Evolutionary conservation across 2,329 filamentous ascomycete genomes (phyloP), one percentile per base, ranked within the genome.

Genomic region (Proliferodiscus dingleyae): DNA sequence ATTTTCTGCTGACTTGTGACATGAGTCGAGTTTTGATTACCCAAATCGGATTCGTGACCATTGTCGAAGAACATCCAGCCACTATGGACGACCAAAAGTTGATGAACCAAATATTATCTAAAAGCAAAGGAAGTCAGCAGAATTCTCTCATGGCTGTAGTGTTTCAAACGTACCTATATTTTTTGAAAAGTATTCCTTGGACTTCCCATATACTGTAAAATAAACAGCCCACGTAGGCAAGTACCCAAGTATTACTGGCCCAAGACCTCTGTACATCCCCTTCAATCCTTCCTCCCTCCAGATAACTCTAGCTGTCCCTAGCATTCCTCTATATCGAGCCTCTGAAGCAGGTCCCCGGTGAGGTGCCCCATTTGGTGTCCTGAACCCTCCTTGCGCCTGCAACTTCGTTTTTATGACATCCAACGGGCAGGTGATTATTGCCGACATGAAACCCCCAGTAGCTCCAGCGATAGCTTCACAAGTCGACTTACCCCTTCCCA

Each of bases 321-420:
- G 62, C 60, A 98, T 77, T 5, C 93, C 93, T 52, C 85, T 83
- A 65, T 98, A 98, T 40, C 93, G 66, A 16, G 70, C 68, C 41
- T 73, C 71, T 67, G 49, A 22, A 70, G 47, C 28, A 32, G 29
- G 44, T 11, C 29, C 22, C 3, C 19, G 43, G 13, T 15, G 37
- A 29, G 28, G 34, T 16, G n/a, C n/a, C n/a, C 21, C 16, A 21
- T 16, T 37, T 46, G 26, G 47, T 47, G 65, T 66, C 70, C 76
- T 56, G 66, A 95, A 94, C 16, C 89, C 87, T 53, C 91, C 91
- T 66, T 97, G 93, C 13, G 90, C 91, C 66, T 98, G 93, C 50
- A 98, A 71, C 68, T 96, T 97, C 36, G 93, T 98, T 73, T 98
- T 98, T 68, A 98, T 97, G 52, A 98, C 93, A 73, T 98, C 93